Evolutionary conservation across 495 filamentous ascomycete genomes (phyloP), one percentile per base, ranked within the genome.

Genomic region (Choiromyces venosus): DNA sequence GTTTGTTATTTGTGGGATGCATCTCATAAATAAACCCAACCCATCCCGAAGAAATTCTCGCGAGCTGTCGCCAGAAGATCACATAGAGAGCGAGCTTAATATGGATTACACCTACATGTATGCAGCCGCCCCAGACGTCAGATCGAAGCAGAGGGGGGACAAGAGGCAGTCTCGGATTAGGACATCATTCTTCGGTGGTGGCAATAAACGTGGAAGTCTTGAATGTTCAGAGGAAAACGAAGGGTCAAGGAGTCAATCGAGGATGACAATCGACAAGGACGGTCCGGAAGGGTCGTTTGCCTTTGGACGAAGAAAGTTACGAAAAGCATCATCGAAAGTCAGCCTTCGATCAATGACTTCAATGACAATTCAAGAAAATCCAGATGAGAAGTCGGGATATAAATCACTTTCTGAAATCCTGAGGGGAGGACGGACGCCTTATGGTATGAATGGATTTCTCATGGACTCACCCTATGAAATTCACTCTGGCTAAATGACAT

Each of bases 81-180:
- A 68, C 16, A 66, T 73, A 33, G 68, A 72, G 66, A 76, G 29
- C 25, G 56, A 40, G 38, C 69, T 44, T n/a, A 73, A 68, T 39
- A 68, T 72, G 72, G 70, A 70, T 33, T 77, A 77, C 52, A 69
- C 66, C 66, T 78, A 78, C 65, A 68, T 68, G 44, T 78, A 73
- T 38, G 75, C 76, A 67, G 44, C 33, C 40, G 40, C 76, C 61
- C 66, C 66, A 37, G 65, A 65, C 39, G 61, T 65, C 18, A 65
- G 37, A 37, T 69, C 68, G 44, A 79, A 77, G 76, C 70, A 68
- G 66, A 29, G n/a, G n/a, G 39, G 73, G 21, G 73, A 79, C 65
- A 76, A 74, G 56, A 79, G 75, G 70, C 73, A 76, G 68, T 80
- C 78, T 66, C 78, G 78, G 39, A 79, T 79, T 37, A 70, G 78